A percentile compares a stretch with the other conserved stretches of the same genome.
Evolutionary conservation across 1,284 basidiomycete species (phyloP).

Genomic region (Earliella scabrosa): DNA sequence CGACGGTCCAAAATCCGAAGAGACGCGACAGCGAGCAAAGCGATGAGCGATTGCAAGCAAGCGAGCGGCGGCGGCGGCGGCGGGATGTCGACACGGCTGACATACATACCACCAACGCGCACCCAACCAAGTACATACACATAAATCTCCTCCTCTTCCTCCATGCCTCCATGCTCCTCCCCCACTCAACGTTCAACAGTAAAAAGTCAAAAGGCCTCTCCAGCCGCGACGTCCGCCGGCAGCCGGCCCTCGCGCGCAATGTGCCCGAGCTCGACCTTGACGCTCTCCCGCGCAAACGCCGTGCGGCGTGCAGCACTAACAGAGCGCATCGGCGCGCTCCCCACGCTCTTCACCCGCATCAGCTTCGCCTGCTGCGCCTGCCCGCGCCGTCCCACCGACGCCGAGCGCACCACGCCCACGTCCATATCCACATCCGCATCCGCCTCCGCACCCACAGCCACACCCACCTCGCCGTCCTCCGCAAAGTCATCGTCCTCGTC

Average conservation of each 20-base stretch:
- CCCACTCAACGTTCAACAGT: neutral
- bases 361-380: constrained; percentile 8
- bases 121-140: neutral
- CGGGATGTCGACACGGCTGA: too few species aligned
- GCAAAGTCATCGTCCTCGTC: constrained; percentile 1
- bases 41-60: too few species aligned
- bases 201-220: neutral
- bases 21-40: neutral
- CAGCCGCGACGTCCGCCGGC: neutral
- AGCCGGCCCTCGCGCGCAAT: constrained; percentile 6
- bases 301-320: constrained; percentile 26
- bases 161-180: neutral
- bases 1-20: neutral
- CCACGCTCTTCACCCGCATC: constrained; percentile 29
- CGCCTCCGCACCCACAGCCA: neutral
- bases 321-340: constrained; percentile 24
- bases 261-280: constrained; percentile 26
- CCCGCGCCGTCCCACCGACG: constrained; percentile 7
- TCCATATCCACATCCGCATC: neutral
- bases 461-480: neutral
- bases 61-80: too few species aligned
- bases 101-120: neutral
- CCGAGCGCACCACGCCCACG: constrained; percentile 1
- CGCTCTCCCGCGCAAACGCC: constrained; percentile 27
- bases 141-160: neutral